phyloP scores from a whole-genome alignment of 2,329 filamentous ascomycete species.

The Fusarium sp. region DNA sequence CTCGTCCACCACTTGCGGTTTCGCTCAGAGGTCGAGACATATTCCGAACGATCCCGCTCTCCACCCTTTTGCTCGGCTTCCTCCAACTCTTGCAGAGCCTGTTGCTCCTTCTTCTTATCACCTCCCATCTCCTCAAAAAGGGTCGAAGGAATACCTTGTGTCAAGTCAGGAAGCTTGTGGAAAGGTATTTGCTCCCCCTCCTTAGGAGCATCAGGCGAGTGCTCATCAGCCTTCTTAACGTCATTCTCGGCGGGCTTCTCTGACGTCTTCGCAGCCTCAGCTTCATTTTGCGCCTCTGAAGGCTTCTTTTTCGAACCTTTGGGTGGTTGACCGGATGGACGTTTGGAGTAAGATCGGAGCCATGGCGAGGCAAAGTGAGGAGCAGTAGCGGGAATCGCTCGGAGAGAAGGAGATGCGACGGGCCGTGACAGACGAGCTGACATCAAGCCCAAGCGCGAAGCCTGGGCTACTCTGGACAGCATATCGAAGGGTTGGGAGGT shows the following conservation, averaged over 20 bases:
- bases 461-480: slow-evolving; percentile 52
- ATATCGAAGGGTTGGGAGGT: slow-evolving; percentile 51
- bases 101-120: slow-evolving; percentile 50
- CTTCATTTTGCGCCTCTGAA: slow-evolving; percentile 32
- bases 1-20: slow-evolving; percentile 81
- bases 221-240: slow-evolving; percentile 36
- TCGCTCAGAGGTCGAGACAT: slow-evolving; percentile 90
- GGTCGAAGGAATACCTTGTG: slow-evolving; percentile 94
- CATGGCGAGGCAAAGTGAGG: slow-evolving; percentile 43
- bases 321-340: slow-evolving; percentile 20
- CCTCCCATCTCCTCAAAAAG: slow-evolving; percentile 78
- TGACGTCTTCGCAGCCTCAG: slow-evolving; percentile 30
- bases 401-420: slow-evolving; percentile 41
- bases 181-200: slow-evolving; percentile 62
- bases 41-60: slow-evolving; percentile 69
- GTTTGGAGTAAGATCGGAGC: slow-evolving; percentile 48
- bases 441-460: slow-evolving; percentile 50
- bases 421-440: slow-evolving; percentile 47
- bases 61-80: slow-evolving; percentile 51
- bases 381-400: slow-evolving; percentile 40
- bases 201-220: slow-evolving; percentile 46
- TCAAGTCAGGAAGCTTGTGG: slow-evolving; percentile 86
- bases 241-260: slow-evolving; percentile 35
- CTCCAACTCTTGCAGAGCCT: slow-evolving; percentile 52
- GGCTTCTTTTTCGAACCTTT: slow-evolving; percentile 32